phyloP scores from a whole-genome alignment of 1,284 basidiomycete species.

The Cutaneotrichosporon cutaneum region DNA sequence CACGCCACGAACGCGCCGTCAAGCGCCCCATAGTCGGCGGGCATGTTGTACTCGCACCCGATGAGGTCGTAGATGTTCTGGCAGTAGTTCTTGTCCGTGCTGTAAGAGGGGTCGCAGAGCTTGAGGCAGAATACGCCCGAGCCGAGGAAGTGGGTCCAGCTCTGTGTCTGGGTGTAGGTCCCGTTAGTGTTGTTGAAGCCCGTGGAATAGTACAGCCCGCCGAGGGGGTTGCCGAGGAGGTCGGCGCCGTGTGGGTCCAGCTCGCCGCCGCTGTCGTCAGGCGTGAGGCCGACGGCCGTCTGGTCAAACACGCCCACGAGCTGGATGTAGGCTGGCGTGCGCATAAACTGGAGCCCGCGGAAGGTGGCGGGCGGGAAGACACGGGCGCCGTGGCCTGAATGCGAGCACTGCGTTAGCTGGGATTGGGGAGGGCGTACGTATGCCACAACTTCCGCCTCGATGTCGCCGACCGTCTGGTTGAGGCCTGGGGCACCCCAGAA shows the following conservation, averaged over 20 bases:
- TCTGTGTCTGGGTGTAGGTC: conserved; percentile 28
- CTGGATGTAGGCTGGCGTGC: conserved; percentile 52
- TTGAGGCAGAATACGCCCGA: conserved; percentile 59
- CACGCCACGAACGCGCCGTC: conserved; percentile 61
- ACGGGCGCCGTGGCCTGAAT: conserved; percentile 56
- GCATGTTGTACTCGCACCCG: conserved; percentile 68
- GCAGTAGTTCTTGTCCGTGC: conserved; percentile 59
- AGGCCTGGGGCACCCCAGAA: conserved; percentile 57
- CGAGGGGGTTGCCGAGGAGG: conserved; percentile 56
- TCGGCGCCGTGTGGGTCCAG: conserved; percentile 55
- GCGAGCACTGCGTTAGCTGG: conserved; percentile 54
- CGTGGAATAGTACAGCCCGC: conserved; percentile 42
- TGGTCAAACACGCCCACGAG: conserved; percentile 55
- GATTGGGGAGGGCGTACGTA: conserved; percentile 47
- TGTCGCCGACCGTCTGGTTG: conserved; percentile 55
- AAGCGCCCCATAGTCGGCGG: conserved; percentile 58
- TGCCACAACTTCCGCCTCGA: conserved; percentile 58
- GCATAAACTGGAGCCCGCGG: conserved; percentile 42
- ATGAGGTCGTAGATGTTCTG: conserved; percentile 59
- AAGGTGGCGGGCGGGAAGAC: conserved; percentile 49
- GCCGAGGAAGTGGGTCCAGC: conserved; percentile 60
- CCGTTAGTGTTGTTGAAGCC: conserved; percentile 21
- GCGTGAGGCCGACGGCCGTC: conserved; percentile 54
- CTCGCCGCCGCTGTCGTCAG: conserved; percentile 54
- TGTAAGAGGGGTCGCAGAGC: conserved; percentile 62